Conservation (phyloP, 768 basidiomycete genomes). For the Pulveroboletus sp. region DNA sequence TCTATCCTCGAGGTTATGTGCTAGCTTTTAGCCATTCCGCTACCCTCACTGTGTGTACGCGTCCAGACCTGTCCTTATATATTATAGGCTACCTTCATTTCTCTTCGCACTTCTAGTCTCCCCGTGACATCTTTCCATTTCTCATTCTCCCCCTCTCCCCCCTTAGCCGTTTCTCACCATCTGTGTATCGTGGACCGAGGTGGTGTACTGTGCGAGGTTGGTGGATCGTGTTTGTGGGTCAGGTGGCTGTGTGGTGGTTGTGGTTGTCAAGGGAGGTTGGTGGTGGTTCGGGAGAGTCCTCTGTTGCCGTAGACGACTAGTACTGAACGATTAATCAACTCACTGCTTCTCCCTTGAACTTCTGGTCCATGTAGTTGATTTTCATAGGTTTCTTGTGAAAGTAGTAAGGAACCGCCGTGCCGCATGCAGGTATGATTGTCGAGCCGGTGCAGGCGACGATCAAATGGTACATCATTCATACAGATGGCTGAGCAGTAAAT, state of each 20-base stretch:
- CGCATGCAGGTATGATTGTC: too few relatives aligned
- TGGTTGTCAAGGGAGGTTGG: conserved; percentile 5
- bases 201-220: conserved; percentile 12
- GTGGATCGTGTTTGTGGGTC: conserved; percentile 13
- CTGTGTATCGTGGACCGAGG: conserved; percentile 18
- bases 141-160: not conserved
- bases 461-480: too few relatives aligned
- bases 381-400: not conserved
- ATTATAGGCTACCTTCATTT: conserved; percentile 26
- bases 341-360: not conserved
- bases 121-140: conserved; percentile 15
- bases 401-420: not conserved
- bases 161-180: not conserved
- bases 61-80: conserved; percentile 29
- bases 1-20: conserved; percentile 11
- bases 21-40: conserved; percentile 13
- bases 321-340: conserved; percentile 7
- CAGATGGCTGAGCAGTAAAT: too few relatives aligned
- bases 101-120: conserved; percentile 16
- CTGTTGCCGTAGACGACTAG: conserved; percentile 6
- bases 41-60: conserved; percentile 18
- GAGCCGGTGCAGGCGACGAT: too few relatives aligned
- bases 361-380: not conserved
- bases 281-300: conserved; percentile 5
- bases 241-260: conserved; percentile 6